Evolutionary conservation across 2,329 filamentous ascomycete genomes (phyloP), one percentile per base, ranked within the genome.

Genomic region (Apiospora kogelbergensis): DNA sequence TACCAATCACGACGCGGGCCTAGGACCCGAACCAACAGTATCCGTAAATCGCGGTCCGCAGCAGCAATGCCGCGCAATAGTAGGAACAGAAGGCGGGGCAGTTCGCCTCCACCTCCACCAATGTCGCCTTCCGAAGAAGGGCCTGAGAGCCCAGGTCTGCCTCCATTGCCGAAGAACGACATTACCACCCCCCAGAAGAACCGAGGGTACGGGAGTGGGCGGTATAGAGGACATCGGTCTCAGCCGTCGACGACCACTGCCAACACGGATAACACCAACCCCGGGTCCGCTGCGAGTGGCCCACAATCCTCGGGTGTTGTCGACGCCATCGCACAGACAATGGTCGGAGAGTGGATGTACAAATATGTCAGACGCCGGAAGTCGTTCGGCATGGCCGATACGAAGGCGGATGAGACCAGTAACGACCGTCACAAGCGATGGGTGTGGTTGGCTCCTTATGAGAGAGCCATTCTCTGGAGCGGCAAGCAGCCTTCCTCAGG

Each of bases 391-490:
- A 89, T 95, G 67, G 82, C 87, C 3, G 93, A 95, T 60, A 85
- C 84, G 30, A 89, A 86, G 73, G 87, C 89, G 71, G 90, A 94
- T 76, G 89, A 92, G 71, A 91, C 85, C 71, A 90, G 93, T 80
- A 90, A 89, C 72, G 90, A 92, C 73, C 92, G 96, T 40, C 96
- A 99, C 79, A 98, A 95, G 83, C 88, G 96, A 79, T 99, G 96
- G 96, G 96, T 99, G 1, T 99, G 96, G 96, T 88, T 99, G 72
- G 96, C 95, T 22, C 96, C 96, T 2, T 98, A 99, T 77, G 96
- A 99, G 81, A 88, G 95, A 71, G 92, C 95, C 15, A 95, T 99
- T 70, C 93, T 99, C 80, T 99, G 96, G 96, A 98, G 95, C 80
- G 97, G 92, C 85, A 98, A 97, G 84, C 96, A 99, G 81, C 96